A percentile compares a stretch with the other conserved stretches of the same genome.
phyloP scores from a whole-genome alignment of 129 eudicot genomes.

The Helichrysum umbraculigerum region DNA sequence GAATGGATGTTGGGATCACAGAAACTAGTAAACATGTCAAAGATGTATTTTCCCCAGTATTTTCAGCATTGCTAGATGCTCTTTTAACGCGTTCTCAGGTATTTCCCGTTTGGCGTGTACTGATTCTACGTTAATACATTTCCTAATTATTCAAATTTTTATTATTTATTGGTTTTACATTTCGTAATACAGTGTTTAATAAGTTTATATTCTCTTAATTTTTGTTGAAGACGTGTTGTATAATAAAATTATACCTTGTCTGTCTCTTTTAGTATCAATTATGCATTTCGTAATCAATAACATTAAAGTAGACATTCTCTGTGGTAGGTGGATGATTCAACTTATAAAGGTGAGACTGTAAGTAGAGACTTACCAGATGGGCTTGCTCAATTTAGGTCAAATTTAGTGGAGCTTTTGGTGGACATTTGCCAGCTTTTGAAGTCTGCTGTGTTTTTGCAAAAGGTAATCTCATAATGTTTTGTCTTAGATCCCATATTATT shows the following conservation, averaged over 20 bases:
- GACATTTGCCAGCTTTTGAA: constrained; percentile 84
- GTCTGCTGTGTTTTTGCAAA: constrained; percentile 56
- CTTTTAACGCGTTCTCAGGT: constrained; percentile 92
- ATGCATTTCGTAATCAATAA: constrained; percentile 20
- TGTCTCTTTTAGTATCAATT: neutral
- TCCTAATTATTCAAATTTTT: neutral
- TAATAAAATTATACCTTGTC: neutral
- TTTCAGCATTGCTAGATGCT: constrained; percentile 83
- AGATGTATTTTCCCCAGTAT: constrained; percentile 64
- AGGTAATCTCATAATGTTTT: constrained; percentile 42
- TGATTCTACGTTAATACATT: neutral
- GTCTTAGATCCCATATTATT: constrained; percentile 8
- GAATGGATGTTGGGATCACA: constrained; percentile 48
- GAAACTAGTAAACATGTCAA: constrained; percentile 48
- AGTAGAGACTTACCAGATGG: constrained; percentile 71
- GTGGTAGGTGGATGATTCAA: constrained; percentile 79
- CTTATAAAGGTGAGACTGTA: constrained; percentile 49
- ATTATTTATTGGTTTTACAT: neutral
- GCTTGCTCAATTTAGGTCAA: constrained; percentile 75
- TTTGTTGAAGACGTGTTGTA: neutral
- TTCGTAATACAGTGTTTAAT: constrained; percentile 1
- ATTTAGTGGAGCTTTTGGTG: constrained; percentile 79
- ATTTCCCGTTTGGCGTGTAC: constrained; percentile 9
- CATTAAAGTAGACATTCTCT: constrained; percentile 31
- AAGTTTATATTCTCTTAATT: neutral